phyloP scores from a whole-genome alignment of 352 stramenopile genomes.

The Globisporangium polare region DNA sequence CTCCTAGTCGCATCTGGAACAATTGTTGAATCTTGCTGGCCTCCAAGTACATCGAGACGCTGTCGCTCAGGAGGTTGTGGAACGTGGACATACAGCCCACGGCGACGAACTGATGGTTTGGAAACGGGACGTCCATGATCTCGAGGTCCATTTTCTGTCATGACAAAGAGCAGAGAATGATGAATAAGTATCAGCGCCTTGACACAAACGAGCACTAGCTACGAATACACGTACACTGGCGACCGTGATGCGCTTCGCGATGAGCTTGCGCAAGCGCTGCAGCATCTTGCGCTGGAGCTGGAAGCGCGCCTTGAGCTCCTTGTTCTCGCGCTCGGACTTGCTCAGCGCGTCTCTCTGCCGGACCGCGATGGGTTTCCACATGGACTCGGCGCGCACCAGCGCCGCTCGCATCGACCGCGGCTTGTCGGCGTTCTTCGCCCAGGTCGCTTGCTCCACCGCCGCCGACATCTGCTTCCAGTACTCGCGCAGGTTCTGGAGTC shows the following conservation, averaged over 20 bases:
- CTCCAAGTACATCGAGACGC: neutral
- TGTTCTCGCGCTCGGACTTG: neutral
- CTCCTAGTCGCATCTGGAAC: neutral
- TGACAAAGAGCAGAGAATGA: neutral
- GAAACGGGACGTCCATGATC: neutral
- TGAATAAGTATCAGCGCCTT: neutral
- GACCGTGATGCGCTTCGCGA: neutral
- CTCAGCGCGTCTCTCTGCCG: neutral
- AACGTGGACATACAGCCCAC: neutral
- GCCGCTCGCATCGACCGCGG: neutral
- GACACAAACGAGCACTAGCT: neutral
- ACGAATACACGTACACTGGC: neutral
- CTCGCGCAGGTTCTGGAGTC: neutral
- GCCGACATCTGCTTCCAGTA: neutral
- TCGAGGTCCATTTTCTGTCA: neutral
- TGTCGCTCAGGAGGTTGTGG: neutral
- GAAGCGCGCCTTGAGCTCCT: neutral
- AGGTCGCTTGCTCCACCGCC: neutral
- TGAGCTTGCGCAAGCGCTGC: neutral
- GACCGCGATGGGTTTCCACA: neutral
- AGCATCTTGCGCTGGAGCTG: conserved; percentile 1
- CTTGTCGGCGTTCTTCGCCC: neutral
- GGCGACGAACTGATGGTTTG: neutral
- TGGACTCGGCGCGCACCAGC: neutral
- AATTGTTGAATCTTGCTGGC: neutral